These are phyloP conservation scores for Podospora pseudocomata DNA, from an alignment of 495 filamentous ascomycete species.

Conservation along the genomic window DNA sequence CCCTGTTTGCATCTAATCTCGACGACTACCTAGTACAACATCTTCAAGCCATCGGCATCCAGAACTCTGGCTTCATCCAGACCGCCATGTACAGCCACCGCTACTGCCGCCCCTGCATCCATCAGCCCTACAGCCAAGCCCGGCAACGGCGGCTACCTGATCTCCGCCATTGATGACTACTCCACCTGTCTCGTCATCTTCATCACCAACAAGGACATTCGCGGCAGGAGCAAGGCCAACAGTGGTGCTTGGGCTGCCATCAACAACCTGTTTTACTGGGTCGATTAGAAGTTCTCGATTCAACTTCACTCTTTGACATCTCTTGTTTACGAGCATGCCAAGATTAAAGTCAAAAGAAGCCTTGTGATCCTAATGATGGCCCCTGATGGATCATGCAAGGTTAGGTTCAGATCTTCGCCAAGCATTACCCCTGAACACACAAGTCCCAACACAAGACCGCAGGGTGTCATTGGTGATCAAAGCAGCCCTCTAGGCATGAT, in stretches of 20 bases:
- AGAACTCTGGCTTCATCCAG: conserved; percentile 3
- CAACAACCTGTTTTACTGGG: neutral
- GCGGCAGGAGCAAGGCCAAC: neutral
- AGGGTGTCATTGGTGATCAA: neutral
- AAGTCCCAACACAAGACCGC: neutral
- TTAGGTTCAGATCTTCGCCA: neutral
- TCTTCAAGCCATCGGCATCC: neutral
- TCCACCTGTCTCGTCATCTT: neutral
- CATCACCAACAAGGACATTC: neutral
- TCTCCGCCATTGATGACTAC: conserved; percentile 1
- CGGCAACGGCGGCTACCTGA: neutral
- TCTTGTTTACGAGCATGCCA: no score
- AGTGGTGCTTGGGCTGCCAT: conserved; percentile 1
- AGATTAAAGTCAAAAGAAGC: neutral
- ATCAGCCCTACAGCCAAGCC: neutral
- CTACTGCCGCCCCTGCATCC: neutral
- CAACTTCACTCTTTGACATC: no score
- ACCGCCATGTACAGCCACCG: neutral
- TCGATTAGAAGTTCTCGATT: neutral
- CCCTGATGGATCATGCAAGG: neutral
- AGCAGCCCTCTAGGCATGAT: neutral
- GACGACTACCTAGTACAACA: neutral
- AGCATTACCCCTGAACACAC: neutral
- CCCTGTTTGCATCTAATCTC: no score
- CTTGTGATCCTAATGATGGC: neutral